phyloP scores from a whole-genome alignment of 1,284 basidiomycete genomes.

The Trametes sp. region DNA sequence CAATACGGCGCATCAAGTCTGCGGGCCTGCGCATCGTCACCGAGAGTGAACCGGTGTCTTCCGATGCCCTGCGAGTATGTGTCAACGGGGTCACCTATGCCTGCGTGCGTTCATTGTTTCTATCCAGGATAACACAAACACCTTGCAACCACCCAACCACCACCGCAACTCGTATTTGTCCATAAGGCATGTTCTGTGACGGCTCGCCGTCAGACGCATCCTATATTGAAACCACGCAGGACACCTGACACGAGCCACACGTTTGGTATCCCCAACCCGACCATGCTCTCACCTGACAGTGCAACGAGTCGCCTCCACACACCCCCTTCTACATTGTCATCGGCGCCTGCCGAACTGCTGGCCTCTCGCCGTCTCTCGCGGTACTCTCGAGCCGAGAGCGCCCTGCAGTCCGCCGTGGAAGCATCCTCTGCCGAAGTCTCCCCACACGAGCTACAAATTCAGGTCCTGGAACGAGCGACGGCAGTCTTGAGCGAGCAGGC shows the following conservation, averaged over 20 bases:
- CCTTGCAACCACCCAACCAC: conserved; percentile 7
- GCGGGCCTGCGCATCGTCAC: conserved; percentile 31
- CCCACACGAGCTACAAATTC: conserved; percentile 54
- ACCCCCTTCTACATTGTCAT: conserved; percentile 6
- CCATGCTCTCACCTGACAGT: conserved; percentile 23
- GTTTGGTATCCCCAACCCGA: conserved; percentile 40
- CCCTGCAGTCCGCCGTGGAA: conserved; percentile 44
- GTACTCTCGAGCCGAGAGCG: conserved; percentile 50
- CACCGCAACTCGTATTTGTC: conserved; percentile 24
- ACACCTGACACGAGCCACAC: conserved; percentile 38
- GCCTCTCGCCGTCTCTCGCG: conserved; percentile 37
- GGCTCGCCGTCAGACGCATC: background rate
- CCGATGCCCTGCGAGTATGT: conserved; percentile 14
- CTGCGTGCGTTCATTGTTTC: background rate
- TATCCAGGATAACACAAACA: conserved; percentile 14
- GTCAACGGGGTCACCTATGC: background rate
- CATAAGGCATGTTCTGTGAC: conserved; percentile 14
- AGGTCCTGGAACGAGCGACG: conserved; percentile 51
- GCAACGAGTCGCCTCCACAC: background rate
- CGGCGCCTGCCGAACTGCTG: conserved; percentile 15
- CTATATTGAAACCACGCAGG: conserved; percentile 21
- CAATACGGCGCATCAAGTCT: conserved; percentile 29
- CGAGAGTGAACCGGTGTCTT: conserved; percentile 19
- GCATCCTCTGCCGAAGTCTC: conserved; percentile 42
- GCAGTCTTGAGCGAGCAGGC: conserved; percentile 52